Base-by-base conservation (phyloP, 805 yeast species). In the Spathaspora boniae region DNA sequence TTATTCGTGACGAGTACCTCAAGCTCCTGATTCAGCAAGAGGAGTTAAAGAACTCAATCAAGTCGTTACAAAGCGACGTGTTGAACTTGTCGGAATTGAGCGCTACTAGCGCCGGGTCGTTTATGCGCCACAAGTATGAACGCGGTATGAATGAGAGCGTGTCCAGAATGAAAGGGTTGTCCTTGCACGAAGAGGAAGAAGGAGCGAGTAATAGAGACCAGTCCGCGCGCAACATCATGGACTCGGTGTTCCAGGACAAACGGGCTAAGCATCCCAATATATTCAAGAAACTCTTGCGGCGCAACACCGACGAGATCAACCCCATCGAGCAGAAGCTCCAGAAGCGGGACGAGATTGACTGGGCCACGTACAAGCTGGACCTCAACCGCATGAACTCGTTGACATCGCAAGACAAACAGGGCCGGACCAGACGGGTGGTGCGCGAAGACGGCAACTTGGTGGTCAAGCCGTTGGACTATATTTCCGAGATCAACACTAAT, bases 61-160 rank as follows among this genome's bases (percentile, higher is more conserved):
- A 66, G 38, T 65, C 71, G 3, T 51, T 67, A 31, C 63, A 68
- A 46, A 65, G 72, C 47, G 74, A 68, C 41, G 72, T 68, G 4
- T 58, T 67, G 37, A 68, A 66, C 36, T 50, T 66, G 36, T 80
- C 88, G 23, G 93, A 85, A 54, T 72, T 84, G 43, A 83, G 93
- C 61, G 95, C 95, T 4, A 84, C 95, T 0, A 82, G 93, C 43
- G 95, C 95, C 1, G 95, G 94, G 0, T 84, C 94, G 20, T 78
- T 79, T 40, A 78, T 80, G 30, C 73, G 95, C 50, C 94, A 86
- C 54, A 82, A 74, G 47, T 68, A 65, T 51, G 80, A 79, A 23
- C 54, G 47, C 29, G 64, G 60, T 14, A 35, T 49, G 17, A 45
- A 43, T 16, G 44, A 41, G 9, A 50, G 47, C 9, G 58, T 54